Base-by-base conservation (phyloP, 2,329 filamentous ascomycete genomes). In the Onygenales sp. region DNA sequence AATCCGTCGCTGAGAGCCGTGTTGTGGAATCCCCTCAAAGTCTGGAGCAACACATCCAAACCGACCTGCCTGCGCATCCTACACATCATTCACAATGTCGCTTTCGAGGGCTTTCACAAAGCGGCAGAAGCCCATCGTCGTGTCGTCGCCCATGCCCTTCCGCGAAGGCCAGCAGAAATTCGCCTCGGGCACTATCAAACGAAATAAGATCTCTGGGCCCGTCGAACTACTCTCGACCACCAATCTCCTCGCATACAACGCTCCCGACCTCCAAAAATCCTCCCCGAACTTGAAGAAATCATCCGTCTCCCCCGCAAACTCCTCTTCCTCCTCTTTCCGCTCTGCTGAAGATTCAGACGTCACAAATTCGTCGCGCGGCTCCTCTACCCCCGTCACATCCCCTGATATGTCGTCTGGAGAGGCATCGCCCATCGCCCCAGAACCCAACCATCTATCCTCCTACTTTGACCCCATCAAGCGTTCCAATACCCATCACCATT, bases 201-300 rank as follows among this genome's bases (percentile, higher is more conserved):
- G 74, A 48, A 70, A 64, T 56, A 70, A 73, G 57, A 98, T 98
- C 67, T 98, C 93, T 1, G 82, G 79, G 2, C 93, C 93, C 0
- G 79, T 95, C 51, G 85, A 90, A 70, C 79, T 98, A 58, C 77
- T 96, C 48, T 94, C 93, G 55, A 95, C 92, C 5, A 97, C 93
- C 61, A 98, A 97, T 72, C 89, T 94, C 81, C 84, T 96, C 52
- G 90, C 89, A 7, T 95, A 95, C 78, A 92, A 92, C 66, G 91
- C 93, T 8, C 92, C 92, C 50, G 87, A 96, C 66, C 84, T 96
- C 57, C 54, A 50, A 6, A 47, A 46, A n/a, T 31, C 42, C 53
- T 27, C 32, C 14, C 41, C 46, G 43, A 21, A 17, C 5, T 11
- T 35, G n/a, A 41, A 35, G 21, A 54, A 55, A 53, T 75, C 75